Evolutionary conservation across 805 yeast genomes (phyloP), one percentile per base, ranked within the genome.

Genomic region (Kodamaea laetipori): DNA sequence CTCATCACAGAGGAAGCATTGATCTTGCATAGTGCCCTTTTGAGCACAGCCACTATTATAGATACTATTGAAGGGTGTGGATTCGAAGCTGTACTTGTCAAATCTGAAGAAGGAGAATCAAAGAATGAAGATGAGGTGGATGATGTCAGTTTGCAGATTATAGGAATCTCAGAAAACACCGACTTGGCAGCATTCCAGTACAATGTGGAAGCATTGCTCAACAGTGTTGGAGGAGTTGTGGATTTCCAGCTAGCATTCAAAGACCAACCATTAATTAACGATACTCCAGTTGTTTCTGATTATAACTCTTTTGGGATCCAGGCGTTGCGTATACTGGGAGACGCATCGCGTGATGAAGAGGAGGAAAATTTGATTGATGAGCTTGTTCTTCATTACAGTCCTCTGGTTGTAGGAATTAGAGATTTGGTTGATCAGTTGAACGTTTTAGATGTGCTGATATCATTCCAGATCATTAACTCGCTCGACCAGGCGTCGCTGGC

Each of bases 331-430:
- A 25, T 12, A 42, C 56, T 4, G 43, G 48, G 53, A 11, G 60
- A 53, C 15, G 49, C 49, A 21, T 10, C 26, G 2, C 30, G 36
- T 6, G 38, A 33, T 4, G 33, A 19, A 12, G 36, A 41, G 24
- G 39, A 46, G 9, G 55, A 46, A 48, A 53, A 51, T 37, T 44
- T 60, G 13, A 55, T 57, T 3, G 71, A 69, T 47, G 71, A 69
- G 50, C 58, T 70, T 25, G 55, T 60, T 9, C 63, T 90, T 1
- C 56, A 58, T 1, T 87, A 77, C 60, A 76, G 80, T 54, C 62
- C 84, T 0, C 40, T 63, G 2, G 42, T 56, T 0, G 63, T 78
- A 3, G 95, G 96, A 4, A 73, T 85, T 1, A 74, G 98, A 46
- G 73, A 68, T 13, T 63, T 92, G 7, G 72, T 87, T 8, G 68